A percentile compares a stretch with the other conserved stretches of the same genome.
Conservation (phyloP, 1,284 basidiomycete species). For the Trichosporon sp. region DNA sequence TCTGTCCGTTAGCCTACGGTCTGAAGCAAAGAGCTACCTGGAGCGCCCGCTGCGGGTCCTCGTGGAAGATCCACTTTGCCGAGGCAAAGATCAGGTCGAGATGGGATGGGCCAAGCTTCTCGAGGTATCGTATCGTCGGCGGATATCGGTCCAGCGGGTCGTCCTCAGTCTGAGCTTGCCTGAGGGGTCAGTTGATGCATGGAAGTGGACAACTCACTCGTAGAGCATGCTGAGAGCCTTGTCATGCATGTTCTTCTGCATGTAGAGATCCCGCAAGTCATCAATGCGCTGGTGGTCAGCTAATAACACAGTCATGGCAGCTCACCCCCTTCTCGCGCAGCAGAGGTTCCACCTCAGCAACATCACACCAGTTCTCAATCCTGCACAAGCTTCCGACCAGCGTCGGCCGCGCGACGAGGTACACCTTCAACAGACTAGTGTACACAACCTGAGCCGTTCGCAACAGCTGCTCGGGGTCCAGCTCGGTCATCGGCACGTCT, state of each 20-base stretch:
- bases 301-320: background rate
- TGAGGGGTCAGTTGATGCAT: slow-evolving; percentile 36
- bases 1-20: slow-evolving; percentile 52
- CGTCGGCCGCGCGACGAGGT: slow-evolving; percentile 73
- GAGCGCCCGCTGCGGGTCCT: slow-evolving; percentile 65
- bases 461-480: slow-evolving; percentile 73
- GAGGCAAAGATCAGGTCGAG: slow-evolving; percentile 71
- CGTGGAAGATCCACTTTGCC: slow-evolving; percentile 77
- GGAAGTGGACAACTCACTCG: slow-evolving; percentile 55
- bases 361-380: slow-evolving; percentile 94
- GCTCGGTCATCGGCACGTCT: slow-evolving; percentile 60
- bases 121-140: slow-evolving; percentile 83
- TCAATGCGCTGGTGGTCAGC: slow-evolving; percentile 65
- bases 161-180: slow-evolving; percentile 70
- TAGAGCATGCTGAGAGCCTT: slow-evolving; percentile 77
- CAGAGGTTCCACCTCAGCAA: slow-evolving; percentile 86
- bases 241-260: slow-evolving; percentile 89
- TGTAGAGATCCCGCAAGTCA: slow-evolving; percentile 86
- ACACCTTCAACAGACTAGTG: slow-evolving; percentile 91
- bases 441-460: slow-evolving; percentile 89
- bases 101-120: slow-evolving; percentile 78
- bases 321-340: slow-evolving; percentile 70
- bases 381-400: slow-evolving; percentile 84
- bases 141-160: slow-evolving; percentile 72
- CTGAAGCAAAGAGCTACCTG: slow-evolving; percentile 52